Percentiles rank a stretch among this genome's conserved stretches.
Evolutionary conservation across 2,329 filamentous ascomycete species (phyloP).

Genomic region (Nectriaceae sp.): DNA sequence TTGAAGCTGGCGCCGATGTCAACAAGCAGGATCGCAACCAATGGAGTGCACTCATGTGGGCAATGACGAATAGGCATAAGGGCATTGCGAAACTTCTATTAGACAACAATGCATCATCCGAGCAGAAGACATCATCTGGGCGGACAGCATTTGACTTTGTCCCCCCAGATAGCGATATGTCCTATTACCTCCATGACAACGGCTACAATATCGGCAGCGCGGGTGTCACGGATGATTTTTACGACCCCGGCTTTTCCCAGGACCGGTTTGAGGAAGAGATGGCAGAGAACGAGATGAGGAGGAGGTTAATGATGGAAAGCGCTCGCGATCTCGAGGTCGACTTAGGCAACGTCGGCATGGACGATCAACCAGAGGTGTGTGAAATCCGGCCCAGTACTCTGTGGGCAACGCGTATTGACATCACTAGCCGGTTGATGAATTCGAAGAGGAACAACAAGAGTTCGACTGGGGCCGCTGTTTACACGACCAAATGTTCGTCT

Average conservation of each 20-base stretch:
- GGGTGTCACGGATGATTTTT: constrained; percentile 86
- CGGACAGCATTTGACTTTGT: constrained; percentile 96
- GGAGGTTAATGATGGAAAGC: constrained; percentile 99
- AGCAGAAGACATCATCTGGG: constrained; percentile 91
- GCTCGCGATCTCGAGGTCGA: constrained; percentile 96
- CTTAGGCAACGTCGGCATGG: constrained; percentile 89
- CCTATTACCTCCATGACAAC: constrained; percentile 90
- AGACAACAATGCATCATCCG: constrained; percentile 91
- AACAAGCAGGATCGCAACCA: constrained; percentile 94
- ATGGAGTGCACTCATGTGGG: constrained; percentile 99
- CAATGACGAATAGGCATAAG: constrained; percentile 98
- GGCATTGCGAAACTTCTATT: constrained; percentile 89
- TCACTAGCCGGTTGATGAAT: constrained; percentile 69
- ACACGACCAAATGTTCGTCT: constrained; percentile 99
- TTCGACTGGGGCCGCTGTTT: constrained; percentile 95
- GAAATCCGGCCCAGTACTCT: not conserved
- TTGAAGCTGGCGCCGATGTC: constrained; percentile 84
- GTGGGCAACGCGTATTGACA: constrained; percentile 1
- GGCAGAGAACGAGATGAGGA: constrained; percentile 92
- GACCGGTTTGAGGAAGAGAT: constrained; percentile 96
- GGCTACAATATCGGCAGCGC: constrained; percentile 86
- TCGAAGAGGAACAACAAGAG: constrained; percentile 86
- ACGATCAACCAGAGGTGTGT: constrained; percentile 87
- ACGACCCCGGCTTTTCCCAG: constrained; percentile 87
- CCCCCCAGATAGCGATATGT: constrained; percentile 93